Conservation (phyloP, 2,329 filamentous ascomycete genomes). For the Stachybotrys chartarum region DNA sequence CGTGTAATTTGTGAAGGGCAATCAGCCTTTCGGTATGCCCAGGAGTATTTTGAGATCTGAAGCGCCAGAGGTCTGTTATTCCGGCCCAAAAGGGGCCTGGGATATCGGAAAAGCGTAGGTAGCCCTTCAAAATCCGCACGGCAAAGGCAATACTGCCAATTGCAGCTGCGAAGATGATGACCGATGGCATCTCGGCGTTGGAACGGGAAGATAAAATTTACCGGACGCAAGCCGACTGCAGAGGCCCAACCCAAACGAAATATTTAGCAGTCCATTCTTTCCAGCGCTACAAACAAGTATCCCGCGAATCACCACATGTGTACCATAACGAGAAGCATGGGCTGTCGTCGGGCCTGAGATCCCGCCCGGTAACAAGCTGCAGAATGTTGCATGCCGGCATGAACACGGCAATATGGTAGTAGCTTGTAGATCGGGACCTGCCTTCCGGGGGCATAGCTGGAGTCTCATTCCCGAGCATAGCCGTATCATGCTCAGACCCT, state of each 20-base stretch:
- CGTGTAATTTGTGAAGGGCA: background rate
- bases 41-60: background rate
- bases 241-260: background rate
- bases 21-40: constrained; percentile 1
- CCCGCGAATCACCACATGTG: no score
- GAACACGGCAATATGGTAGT: background rate
- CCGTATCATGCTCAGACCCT: background rate
- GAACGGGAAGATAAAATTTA: background rate
- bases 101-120: background rate
- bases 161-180: background rate
- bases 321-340: background rate
- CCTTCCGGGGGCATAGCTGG: background rate
- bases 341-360: background rate
- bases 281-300: no score
- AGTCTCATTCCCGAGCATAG: background rate
- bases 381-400: background rate
- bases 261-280: background rate
- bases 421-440: background rate
- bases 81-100: background rate
- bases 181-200: background rate
- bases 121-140: background rate
- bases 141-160: background rate
- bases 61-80: constrained; percentile 2
- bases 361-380: background rate
- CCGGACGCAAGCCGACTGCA: background rate